phyloP scores from a whole-genome alignment of 2,329 filamentous ascomycete genomes.

The Cordyceps farinosa region DNA sequence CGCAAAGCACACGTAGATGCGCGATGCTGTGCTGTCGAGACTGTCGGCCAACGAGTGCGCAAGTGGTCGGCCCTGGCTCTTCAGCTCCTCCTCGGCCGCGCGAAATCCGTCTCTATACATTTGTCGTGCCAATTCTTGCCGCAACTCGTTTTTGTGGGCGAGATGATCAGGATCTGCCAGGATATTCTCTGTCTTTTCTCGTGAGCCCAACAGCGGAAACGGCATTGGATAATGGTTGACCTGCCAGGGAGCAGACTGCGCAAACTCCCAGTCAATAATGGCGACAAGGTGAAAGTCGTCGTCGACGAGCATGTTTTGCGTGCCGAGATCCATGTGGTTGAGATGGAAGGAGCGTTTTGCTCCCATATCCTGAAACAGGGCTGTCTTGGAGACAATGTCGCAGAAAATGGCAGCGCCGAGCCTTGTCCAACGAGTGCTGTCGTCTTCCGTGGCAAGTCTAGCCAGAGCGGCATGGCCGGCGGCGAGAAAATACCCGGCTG shows the following conservation, averaged over 20 bases:
- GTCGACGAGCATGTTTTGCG: constrained; percentile 33
- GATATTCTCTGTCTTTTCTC: constrained; percentile 20
- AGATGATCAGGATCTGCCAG: constrained; percentile 21
- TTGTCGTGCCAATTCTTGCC: constrained; percentile 18
- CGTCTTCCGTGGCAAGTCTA: not conserved
- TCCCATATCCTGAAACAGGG: constrained; percentile 21
- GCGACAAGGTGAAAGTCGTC: constrained; percentile 29
- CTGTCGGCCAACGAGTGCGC: constrained; percentile 16
- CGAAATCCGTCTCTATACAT: constrained; percentile 22
- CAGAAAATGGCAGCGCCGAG: constrained; percentile 23
- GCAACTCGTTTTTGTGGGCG: constrained; percentile 21
- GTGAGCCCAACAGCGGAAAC: constrained; percentile 25
- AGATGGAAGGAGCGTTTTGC: constrained; percentile 23
- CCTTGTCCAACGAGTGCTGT: not conserved
- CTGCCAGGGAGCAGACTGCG: constrained; percentile 29
- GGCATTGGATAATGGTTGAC: constrained; percentile 31
- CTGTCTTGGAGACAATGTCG: constrained; percentile 22
- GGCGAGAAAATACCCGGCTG: constrained; percentile 25
- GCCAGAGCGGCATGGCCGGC: constrained; percentile 20
- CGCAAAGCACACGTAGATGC: constrained; percentile 21
- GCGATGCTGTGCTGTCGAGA: constrained; percentile 22
- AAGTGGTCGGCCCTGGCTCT: not conserved
- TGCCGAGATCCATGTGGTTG: constrained; percentile 33
- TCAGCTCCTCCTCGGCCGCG: constrained; percentile 19
- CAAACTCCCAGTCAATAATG: constrained; percentile 33